Evolutionary conservation across 2,329 filamentous ascomycete species (phyloP).

Genomic region (Xylariaceae sp.): DNA sequence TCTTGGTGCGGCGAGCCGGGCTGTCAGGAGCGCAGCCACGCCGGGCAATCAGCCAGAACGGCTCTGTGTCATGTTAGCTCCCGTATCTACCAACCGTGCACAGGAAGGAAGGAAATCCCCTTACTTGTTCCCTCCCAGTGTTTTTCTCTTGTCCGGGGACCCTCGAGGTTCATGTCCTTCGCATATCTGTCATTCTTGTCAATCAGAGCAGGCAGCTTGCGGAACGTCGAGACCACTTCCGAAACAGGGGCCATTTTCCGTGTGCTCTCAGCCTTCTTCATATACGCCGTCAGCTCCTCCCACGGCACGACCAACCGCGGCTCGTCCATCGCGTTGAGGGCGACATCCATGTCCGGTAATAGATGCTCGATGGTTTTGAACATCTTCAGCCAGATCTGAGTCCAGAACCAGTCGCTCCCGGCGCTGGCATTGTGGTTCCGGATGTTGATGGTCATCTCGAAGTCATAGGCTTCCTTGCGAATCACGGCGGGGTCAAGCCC

Average conservation of each 20-base stretch:
- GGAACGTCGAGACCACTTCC: slow-evolving; percentile 41
- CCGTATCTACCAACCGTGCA: background rate
- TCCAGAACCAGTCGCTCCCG: slow-evolving; percentile 53
- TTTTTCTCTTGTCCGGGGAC: slow-evolving; percentile 35
- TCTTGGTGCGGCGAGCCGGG: slow-evolving; percentile 45
- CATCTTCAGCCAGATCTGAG: slow-evolving; percentile 50
- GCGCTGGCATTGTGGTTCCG: slow-evolving; percentile 48
- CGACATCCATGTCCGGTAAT: slow-evolving; percentile 62
- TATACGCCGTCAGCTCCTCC: slow-evolving; percentile 52
- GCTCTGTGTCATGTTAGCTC: slow-evolving; percentile 30
- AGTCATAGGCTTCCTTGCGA: slow-evolving; percentile 48
- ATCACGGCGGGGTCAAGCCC: slow-evolving; percentile 43
- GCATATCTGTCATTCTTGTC: slow-evolving; percentile 33
- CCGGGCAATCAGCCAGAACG: slow-evolving; percentile 53
- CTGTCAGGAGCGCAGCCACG: slow-evolving; percentile 60
- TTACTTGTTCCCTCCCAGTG: slow-evolving; percentile 48
- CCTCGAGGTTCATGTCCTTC: too few relatives aligned
- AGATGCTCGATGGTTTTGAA: slow-evolving; percentile 47
- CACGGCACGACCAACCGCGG: slow-evolving; percentile 58
- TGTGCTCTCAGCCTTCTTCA: slow-evolving; percentile 47
- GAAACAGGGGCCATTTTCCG: slow-evolving; percentile 39
- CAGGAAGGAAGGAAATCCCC: slow-evolving; percentile 11
- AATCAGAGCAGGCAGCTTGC: slow-evolving; percentile 36
- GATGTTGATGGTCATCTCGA: slow-evolving; percentile 57
- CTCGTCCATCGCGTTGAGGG: slow-evolving; percentile 63